These are phyloP conservation scores for Calonectria ilicicola DNA, from an alignment of 2,329 filamentous ascomycete genomes.

Conservation along the genomic window DNA sequence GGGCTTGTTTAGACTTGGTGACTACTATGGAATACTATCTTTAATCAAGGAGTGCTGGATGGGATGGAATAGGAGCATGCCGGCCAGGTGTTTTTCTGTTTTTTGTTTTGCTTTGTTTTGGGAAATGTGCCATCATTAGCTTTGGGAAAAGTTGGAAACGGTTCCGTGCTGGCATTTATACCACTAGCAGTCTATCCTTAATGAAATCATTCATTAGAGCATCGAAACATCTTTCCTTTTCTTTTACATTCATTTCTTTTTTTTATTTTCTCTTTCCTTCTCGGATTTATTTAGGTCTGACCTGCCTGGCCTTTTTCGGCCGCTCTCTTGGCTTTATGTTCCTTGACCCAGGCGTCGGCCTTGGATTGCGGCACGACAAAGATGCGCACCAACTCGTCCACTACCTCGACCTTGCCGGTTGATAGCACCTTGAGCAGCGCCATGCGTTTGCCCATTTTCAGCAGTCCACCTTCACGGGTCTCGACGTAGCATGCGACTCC, in stretches of 20 bases:
- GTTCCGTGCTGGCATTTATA: constrained; percentile 12
- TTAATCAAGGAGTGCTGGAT: neutral
- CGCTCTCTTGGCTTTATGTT: constrained; percentile 83
- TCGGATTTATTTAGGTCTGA: constrained; percentile 3
- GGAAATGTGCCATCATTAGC: neutral
- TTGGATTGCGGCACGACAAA: constrained; percentile 82
- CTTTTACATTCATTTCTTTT: constrained; percentile 2
- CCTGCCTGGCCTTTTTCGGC: constrained; percentile 52
- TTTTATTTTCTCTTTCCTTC: constrained; percentile 16
- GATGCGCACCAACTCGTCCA: constrained; percentile 86
- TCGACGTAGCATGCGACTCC: constrained; percentile 91
- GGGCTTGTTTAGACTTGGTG: neutral
- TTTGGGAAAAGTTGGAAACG: constrained; percentile 1
- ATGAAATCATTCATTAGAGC: constrained; percentile 15
- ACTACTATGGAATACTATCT: neutral
- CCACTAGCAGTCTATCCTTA: constrained; percentile 20
- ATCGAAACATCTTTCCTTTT: constrained; percentile 18
- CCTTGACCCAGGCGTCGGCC: constrained; percentile 81
- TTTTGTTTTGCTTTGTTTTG: neutral
- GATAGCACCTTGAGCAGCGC: constrained; percentile 79
- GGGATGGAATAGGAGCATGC: neutral
- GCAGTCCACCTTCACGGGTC: constrained; percentile 80
- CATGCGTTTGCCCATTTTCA: constrained; percentile 92
- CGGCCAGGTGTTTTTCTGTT: constrained; percentile 8
- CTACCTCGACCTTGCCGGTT: constrained; percentile 84